A percentile compares a stretch with the other conserved stretches of the same genome.
phyloP scores from a whole-genome alignment of 345 rosid species.

The Syzygium jambos region DNA sequence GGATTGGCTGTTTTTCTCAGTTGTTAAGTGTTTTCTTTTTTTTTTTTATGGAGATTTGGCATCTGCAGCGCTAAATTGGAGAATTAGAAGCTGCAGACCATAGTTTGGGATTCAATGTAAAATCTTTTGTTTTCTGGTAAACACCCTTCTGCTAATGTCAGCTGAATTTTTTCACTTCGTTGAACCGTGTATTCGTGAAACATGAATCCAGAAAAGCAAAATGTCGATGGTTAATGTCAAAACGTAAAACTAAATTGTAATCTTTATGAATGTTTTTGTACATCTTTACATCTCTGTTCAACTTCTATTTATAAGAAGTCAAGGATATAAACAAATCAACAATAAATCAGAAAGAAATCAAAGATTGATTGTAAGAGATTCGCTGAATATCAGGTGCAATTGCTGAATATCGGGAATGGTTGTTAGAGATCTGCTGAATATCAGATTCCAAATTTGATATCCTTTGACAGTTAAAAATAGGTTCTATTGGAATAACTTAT shows the following conservation, averaged over 20 bases:
- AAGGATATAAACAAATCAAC: no score
- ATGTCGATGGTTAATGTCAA: background rate
- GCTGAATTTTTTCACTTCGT: background rate
- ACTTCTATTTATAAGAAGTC: no score
- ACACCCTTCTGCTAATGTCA: background rate
- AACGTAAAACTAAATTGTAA: no score
- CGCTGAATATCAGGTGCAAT: no score
- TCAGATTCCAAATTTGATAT: no score
- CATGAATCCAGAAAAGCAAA: background rate
- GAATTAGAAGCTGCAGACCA: background rate
- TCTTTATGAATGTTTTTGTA: no score
- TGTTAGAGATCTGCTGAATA: no score
- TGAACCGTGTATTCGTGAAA: background rate
- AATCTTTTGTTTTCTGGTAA: background rate
- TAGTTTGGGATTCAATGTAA: background rate
- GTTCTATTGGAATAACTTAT: background rate
- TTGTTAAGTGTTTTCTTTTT: background rate
- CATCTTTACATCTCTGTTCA: no score
- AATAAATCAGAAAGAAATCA: no score
- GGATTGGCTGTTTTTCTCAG: background rate
- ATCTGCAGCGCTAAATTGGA: background rate
- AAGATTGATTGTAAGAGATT: no score
- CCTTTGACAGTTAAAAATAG: no score
- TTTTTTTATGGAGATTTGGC: background rate
- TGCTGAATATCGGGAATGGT: no score